These are phyloP conservation scores for Lactarius tabidus DNA, from an alignment of 768 basidiomycete species.

Conservation along the genomic window DNA sequence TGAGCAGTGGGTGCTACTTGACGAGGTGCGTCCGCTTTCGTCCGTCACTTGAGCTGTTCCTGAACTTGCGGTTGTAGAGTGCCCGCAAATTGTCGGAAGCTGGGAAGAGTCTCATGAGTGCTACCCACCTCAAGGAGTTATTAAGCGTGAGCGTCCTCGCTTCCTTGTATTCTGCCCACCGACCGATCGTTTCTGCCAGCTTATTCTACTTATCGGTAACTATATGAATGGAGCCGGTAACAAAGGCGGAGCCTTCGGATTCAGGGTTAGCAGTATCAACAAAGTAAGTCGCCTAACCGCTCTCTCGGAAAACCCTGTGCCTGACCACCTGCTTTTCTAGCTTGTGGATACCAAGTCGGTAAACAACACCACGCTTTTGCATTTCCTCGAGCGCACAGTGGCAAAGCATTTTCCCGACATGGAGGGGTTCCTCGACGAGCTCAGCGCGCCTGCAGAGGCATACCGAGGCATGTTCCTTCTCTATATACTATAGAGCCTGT, in stretches of 20 bases:
- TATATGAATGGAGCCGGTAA: conserved; percentile 97
- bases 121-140: conserved; percentile 86
- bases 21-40: conserved; percentile 55
- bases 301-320: not conserved
- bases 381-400: conserved; percentile 89
- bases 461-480: conserved; percentile 58
- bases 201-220: conserved; percentile 94
- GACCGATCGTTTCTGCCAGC: conserved; percentile 35
- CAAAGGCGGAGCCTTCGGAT: conserved; percentile 96
- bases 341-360: conserved; percentile 97
- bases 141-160: conserved; percentile 55
- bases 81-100: conserved; percentile 79
- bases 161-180: conserved; percentile 23
- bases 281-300: conserved; percentile 49
- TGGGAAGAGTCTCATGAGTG: conserved; percentile 70
- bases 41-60: conserved; percentile 14
- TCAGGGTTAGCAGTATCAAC: conserved; percentile 96
- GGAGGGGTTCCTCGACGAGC: conserved; percentile 84
- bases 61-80: conserved; percentile 44
- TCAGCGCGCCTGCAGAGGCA: conserved; percentile 86
- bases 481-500: conserved; percentile 2
- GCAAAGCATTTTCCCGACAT: conserved; percentile 83
- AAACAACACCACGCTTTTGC: conserved; percentile 89
- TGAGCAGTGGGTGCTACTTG: conserved; percentile 75
- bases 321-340: conserved; percentile 38